phyloP scores from a whole-genome alignment of 1,139 yeast species.

The Lodderomyces jiufengensis region DNA sequence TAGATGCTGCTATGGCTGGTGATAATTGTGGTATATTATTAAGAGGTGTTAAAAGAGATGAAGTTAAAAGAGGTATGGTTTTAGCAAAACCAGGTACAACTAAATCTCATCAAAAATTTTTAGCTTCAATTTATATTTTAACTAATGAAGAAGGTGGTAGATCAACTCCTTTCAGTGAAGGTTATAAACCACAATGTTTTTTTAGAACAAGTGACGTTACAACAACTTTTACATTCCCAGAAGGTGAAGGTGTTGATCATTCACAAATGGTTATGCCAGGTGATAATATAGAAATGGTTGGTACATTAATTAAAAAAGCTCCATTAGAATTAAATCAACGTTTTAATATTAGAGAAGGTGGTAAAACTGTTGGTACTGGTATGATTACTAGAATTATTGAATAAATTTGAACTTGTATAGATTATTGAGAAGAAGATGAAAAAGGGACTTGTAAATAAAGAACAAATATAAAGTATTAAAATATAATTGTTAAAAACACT shows the following conservation, averaged over 20 bases:
- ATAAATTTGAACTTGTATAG: conserved; percentile 24
- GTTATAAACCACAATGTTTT: conserved; percentile 98
- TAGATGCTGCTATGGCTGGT: conserved; percentile 97
- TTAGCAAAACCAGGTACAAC: conserved; percentile 90
- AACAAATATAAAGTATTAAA: too few species aligned
- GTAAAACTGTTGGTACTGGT: conserved; percentile 99
- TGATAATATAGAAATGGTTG: conserved; percentile 96
- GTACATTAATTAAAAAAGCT: conserved; percentile 86
- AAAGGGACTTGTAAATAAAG: too few species aligned
- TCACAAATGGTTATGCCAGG: conserved; percentile 95
- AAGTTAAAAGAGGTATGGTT: conserved; percentile 96
- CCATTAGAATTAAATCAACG: conserved; percentile 96
- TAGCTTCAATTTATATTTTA: conserved; percentile 89
- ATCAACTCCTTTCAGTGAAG: conserved; percentile 93
- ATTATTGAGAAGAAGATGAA: too few species aligned
- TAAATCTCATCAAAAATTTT: conserved; percentile 89
- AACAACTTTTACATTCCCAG: conserved; percentile 88
- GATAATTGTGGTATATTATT: conserved; percentile 97
- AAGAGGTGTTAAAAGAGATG: conserved; percentile 98
- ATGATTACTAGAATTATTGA: conserved; percentile 90
- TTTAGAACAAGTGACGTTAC: conserved; percentile 96
- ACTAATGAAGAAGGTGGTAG: conserved; percentile 99
- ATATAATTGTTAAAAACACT: too few species aligned
- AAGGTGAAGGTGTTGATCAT: conserved; percentile 76
- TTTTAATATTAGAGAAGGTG: conserved; percentile 99